phyloP scores from a whole-genome alignment of 345 rosid species.

The Arabidopsis arenosa region DNA sequence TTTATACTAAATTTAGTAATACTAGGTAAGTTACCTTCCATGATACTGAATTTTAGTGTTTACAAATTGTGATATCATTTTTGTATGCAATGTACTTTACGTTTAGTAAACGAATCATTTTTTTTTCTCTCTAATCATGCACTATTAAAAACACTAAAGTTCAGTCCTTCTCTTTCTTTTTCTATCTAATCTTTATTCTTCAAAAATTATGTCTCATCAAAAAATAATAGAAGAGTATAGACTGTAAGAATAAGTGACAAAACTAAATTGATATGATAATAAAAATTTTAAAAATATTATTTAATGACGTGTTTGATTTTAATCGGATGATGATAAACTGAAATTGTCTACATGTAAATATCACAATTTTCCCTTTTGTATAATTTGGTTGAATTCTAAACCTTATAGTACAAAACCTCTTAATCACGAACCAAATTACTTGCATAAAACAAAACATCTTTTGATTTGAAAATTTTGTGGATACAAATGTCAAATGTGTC shows the following conservation, averaged over 20 bases:
- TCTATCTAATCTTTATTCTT: background rate
- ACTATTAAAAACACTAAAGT: too few species aligned
- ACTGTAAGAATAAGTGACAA: too few species aligned
- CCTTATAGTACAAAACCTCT: background rate
- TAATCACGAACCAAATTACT: constrained; percentile 7
- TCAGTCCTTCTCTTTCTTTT: too few species aligned
- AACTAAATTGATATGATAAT: too few species aligned
- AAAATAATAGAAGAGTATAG: too few species aligned
- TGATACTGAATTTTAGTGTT: background rate
- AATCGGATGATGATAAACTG: background rate
- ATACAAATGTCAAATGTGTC: constrained; percentile 14
- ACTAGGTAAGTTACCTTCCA: background rate
- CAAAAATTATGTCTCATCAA: background rate
- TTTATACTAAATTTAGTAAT: background rate
- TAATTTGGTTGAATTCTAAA: background rate
- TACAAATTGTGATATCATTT: background rate
- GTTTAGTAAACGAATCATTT: background rate
- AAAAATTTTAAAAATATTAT: too few species aligned
- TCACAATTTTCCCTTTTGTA: background rate
- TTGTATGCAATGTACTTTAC: background rate
- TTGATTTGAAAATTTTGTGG: background rate
- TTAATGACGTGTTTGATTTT: background rate
- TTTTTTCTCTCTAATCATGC: background rate
- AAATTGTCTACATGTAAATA: background rate
- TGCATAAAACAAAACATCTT: background rate